These are phyloP conservation scores for Phytophthora aleatoria DNA, from an alignment of 352 stramenopile species.

Conservation along the genomic window DNA sequence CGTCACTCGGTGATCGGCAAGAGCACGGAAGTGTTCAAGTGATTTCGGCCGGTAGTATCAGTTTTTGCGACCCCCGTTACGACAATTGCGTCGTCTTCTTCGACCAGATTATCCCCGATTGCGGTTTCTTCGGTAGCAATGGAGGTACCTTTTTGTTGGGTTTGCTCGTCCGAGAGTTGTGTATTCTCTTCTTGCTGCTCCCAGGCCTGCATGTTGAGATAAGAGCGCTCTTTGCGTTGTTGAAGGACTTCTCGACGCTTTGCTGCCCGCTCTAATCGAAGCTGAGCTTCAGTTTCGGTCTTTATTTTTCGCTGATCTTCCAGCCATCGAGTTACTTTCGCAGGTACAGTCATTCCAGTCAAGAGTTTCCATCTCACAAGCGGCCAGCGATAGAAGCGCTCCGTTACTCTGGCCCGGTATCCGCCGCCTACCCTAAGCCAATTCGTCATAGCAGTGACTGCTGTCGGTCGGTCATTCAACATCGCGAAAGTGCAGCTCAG, in stretches of 20 bases:
- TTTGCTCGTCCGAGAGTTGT: conserved; percentile 12
- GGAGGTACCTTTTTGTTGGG: conserved; percentile 3
- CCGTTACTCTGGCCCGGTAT: conserved; percentile 47
- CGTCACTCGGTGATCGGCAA: conserved; percentile 54
- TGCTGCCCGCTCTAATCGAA: conserved; percentile 25
- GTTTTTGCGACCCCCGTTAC: not conserved
- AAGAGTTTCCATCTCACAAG: conserved; percentile 68
- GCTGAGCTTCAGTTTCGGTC: conserved; percentile 23
- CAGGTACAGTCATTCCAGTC: conserved; percentile 42
- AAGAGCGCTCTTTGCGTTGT: conserved; percentile 33
- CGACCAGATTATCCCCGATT: not conserved
- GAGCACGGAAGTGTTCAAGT: conserved; percentile 64
- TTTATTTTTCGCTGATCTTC: conserved; percentile 25
- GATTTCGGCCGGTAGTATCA: conserved; percentile 14
- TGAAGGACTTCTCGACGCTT: conserved; percentile 38
- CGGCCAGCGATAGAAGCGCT: conserved; percentile 58
- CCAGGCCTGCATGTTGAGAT: conserved; percentile 38
- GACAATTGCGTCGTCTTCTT: conserved; percentile 10
- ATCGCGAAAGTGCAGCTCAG: conserved; percentile 50
- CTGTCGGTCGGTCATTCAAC: conserved; percentile 48
- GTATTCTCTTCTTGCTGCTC: conserved; percentile 20
- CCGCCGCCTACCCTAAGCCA: conserved; percentile 44
- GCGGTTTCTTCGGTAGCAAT: not conserved
- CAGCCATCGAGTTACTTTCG: conserved; percentile 23
- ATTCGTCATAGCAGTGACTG: conserved; percentile 32